These are phyloP conservation scores for Backusella psychrophila DNA, from an alignment of 192 early-diverging fungal genomes.

Conservation along the genomic window DNA sequence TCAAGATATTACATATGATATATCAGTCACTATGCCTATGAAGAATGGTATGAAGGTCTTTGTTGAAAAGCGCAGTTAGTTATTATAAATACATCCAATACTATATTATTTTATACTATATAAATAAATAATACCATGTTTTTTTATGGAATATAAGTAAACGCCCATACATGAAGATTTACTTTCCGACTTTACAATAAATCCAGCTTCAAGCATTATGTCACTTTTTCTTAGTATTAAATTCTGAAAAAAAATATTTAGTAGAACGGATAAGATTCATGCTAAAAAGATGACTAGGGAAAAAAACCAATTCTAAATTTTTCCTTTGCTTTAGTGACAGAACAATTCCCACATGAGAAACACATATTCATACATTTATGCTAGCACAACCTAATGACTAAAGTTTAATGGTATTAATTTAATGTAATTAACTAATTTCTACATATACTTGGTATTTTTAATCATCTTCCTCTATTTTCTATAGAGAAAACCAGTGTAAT, in stretches of 20 bases:
- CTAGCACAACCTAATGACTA: neutral
- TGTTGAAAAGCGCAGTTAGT: slow-evolving; percentile 24
- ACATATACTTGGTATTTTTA: neutral
- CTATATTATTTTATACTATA: too few species aligned
- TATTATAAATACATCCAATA: neutral
- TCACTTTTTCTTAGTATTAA: neutral
- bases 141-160: too few species aligned
- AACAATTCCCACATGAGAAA: neutral
- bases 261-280: neutral
- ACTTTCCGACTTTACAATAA: too few species aligned
- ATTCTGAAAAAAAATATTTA: neutral
- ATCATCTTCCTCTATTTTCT: neutral
- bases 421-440: neutral
- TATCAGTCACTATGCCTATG: slow-evolving; percentile 27
- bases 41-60: slow-evolving; percentile 30
- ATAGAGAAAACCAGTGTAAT: neutral
- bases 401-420: neutral
- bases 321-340: neutral
- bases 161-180: too few species aligned
- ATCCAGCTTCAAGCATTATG: too few species aligned
- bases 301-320: neutral
- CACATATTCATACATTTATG: neutral
- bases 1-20: slow-evolving; percentile 23
- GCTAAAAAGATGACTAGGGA: neutral
- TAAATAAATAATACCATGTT: too few species aligned